Base-by-base conservation (phyloP, 1,284 basidiomycete genomes). In the Apiotrichum montevideense region DNA sequence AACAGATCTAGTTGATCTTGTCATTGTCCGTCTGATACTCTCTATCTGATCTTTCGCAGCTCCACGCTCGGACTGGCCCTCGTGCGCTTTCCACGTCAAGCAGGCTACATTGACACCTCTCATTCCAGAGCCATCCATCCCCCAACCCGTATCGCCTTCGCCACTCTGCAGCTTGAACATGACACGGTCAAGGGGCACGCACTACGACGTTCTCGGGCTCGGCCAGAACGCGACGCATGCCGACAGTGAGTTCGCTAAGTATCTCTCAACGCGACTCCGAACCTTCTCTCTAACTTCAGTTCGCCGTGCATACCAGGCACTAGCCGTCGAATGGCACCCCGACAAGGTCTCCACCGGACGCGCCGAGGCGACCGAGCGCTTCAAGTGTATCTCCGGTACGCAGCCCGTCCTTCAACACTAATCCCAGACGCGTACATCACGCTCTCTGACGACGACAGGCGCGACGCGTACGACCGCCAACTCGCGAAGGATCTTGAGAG, bases 341-440 rank as follows among this genome's bases (percentile, higher is more conserved):
- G 57, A 58, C 57, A 55, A 51, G 35, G 50, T 43, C 6, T 21
- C 47, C 46, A 8, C 14, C 4, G 35, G 3, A 7, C 7, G 33
- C 7, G 39, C 15, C 34, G 46, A 34, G 11, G 35, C 45, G 6
- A 55, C 52, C 2, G 32, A 32, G 14, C 41, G 49, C 35, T 58
- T 58, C 42, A 48, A 58, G 46, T 29, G 34, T 5, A 32, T 57
- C 4, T 8, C 45, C 4, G 35, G 57, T 54, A 35, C 8, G 57
- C 37, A 3, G 52, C 6, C 43, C n/a, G 8, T 21, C 6, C 32
- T 6, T 21, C 8, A 13, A 6, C n/a, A 29, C 32, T 15, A n/a
- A 21, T 9, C 48, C 37, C 56, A 58, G 56, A 47, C 15, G 57
- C 57, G 6, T 55, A 58, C 45, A 39, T 42, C 11, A 11, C 46